Base-by-base conservation (phyloP, 768 basidiomycete species). In the Suillus brevipes region DNA sequence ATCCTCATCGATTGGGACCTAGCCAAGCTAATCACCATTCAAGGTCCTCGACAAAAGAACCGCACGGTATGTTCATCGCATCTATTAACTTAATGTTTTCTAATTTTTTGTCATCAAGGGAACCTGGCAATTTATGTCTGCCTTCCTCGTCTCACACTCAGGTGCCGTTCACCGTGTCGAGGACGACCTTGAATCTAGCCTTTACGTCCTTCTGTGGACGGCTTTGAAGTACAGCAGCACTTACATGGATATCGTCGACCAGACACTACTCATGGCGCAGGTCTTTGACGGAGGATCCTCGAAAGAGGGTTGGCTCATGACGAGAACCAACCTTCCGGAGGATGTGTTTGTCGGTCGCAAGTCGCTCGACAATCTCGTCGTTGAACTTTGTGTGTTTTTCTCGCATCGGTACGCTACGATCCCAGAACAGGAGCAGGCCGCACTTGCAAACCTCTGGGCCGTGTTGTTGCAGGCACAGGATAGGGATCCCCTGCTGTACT, bases 151-250 rank as follows among this genome's bases (percentile, higher is more conserved):
- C 52, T 5, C 45, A n/a, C 13, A 64, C 36, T 10, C 12, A 31
- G 6, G 10, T 14, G 43, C 56, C 14, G 10, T 23, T 6, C 63
- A 64, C 25, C 37, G 12, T 10, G 43, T 64, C 12, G 14, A 25
- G 63, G 63, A 64, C 8, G 34, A 64, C 55, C 40, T 64, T 28
- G 55, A 64, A 34, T 64, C 31, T 9, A 34, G 42, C 9, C 38
- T 64, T 45, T 64, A 37, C 20, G 31, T 64, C 16, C 53, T 64
- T 18, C 63, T 64, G 34, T 64, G 55, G 56, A 64, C 28, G 6
- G 8, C n/a, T 23, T 16, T 64, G 5, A 64, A 37, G 56, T 58
- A 18, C 56, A 9, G 7, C 16, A 3, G 6, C 12, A 57, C 56
- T 12, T 58, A 43, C 10, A 31, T 64, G n/a, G 6, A 49, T 49